phyloP scores from a whole-genome alignment of 371 early-diverging fungal genomes.

The Mortierella sp. region DNA sequence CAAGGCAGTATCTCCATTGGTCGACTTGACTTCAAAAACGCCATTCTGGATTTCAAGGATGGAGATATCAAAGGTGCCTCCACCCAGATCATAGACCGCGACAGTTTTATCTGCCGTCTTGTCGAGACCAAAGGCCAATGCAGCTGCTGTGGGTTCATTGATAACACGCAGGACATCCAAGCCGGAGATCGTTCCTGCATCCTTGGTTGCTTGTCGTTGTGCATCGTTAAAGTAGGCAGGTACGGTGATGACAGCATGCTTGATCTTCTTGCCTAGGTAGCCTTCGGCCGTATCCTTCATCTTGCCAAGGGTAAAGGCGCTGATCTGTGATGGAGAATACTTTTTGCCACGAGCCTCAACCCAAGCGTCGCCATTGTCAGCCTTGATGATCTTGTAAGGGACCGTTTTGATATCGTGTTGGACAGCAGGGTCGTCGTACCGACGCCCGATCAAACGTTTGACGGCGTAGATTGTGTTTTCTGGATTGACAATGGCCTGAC shows the following conservation, averaged over 20 bases:
- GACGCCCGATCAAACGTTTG: slow-evolving; percentile 97
- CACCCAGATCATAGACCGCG: slow-evolving; percentile 99
- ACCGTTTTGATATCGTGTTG: slow-evolving; percentile 87
- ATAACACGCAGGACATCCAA: slow-evolving; percentile 97
- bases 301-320: slow-evolving; percentile 93
- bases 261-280: slow-evolving; percentile 86
- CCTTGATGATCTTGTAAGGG: slow-evolving; percentile 91
- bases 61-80: slow-evolving; percentile 99
- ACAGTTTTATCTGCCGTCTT: slow-evolving; percentile 91
- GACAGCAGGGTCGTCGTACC: slow-evolving; percentile 88
- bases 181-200: slow-evolving; percentile 97
- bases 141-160: slow-evolving; percentile 99
- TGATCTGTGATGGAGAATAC: slow-evolving; percentile 97
- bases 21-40: slow-evolving; percentile 98
- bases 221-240: slow-evolving; percentile 94
- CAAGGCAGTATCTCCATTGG: slow-evolving; percentile 96
- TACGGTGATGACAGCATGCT: slow-evolving; percentile 92
- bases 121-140: slow-evolving; percentile 98
- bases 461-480: slow-evolving; percentile 95
- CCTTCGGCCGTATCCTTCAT: slow-evolving; percentile 97
- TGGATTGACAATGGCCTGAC: slow-evolving; percentile 95
- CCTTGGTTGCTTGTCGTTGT: slow-evolving; percentile 99
- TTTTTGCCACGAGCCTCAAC: slow-evolving; percentile 91
- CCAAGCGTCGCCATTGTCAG: slow-evolving; percentile 98
- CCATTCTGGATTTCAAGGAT: slow-evolving; percentile 98